Percentiles rank a stretch among this genome's conserved stretches.
Conservation (phyloP, 352 stramenopile genomes). For the Paralagenidium karlingii region DNA sequence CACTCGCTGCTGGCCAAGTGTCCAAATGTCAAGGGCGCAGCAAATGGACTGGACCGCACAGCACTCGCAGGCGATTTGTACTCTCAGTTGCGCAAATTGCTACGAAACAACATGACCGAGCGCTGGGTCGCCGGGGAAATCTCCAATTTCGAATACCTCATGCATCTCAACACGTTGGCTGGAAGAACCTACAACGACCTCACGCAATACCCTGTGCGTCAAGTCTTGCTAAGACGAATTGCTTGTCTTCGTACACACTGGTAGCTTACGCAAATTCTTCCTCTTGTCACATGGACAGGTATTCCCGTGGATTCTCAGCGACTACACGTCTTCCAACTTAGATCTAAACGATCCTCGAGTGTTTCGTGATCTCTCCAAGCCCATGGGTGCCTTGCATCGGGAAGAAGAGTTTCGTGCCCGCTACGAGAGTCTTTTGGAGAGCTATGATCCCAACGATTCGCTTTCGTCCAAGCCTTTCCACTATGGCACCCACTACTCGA, state of each 20-base stretch:
- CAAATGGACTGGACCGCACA: constrained; percentile 42
- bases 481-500: constrained; percentile 93
- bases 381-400: constrained; percentile 93
- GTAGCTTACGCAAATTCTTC: neutral
- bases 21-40: constrained; percentile 49
- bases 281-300: constrained; percentile 16
- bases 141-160: constrained; percentile 93
- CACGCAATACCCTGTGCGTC: constrained; percentile 91
- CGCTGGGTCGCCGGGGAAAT: constrained; percentile 59
- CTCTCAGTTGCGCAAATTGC: constrained; percentile 47
- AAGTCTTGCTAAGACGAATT: neutral
- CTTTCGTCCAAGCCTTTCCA: constrained; percentile 71
- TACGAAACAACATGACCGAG: constrained; percentile 69
- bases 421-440: constrained; percentile 47
- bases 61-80: constrained; percentile 15
- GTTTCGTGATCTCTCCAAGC: constrained; percentile 94
- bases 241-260: neutral
- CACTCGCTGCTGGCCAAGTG: no score
- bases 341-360: constrained; percentile 87
- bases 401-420: constrained; percentile 51
- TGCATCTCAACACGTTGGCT: constrained; percentile 93
- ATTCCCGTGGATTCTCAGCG: constrained; percentile 96
- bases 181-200: constrained; percentile 96
- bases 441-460: constrained; percentile 18
- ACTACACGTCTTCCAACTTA: constrained; percentile 90